A percentile compares a stretch with the other conserved stretches of the same genome.
Evolutionary conservation across 805 yeast species (phyloP).

Genomic region (Wickerhamiella hasegawae): DNA sequence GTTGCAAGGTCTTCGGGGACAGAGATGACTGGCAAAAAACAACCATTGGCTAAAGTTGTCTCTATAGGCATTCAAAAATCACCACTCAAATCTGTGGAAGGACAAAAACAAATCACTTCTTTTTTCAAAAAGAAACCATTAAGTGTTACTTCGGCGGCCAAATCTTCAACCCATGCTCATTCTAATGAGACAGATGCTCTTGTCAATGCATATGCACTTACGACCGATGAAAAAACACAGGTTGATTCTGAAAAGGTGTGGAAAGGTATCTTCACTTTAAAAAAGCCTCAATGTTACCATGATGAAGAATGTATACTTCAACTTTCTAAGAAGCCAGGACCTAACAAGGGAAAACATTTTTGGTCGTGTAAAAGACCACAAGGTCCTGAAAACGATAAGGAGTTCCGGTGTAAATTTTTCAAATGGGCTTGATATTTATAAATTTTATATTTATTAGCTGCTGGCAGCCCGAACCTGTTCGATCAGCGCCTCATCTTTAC

Average conservation of each 20-base stretch:
- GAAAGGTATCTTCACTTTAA: conserved; percentile 13
- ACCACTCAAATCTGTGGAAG: too few species aligned
- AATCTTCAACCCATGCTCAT: too few species aligned
- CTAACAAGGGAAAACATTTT: conserved; percentile 24
- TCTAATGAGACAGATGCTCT: too few species aligned
- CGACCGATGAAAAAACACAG: too few species aligned
- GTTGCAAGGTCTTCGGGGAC: too few species aligned
- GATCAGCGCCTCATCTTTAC: neutral
- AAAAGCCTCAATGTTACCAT: conserved; percentile 18
- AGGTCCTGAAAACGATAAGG: conserved; percentile 12
- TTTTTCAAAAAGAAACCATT: too few species aligned
- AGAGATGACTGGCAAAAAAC: too few species aligned
- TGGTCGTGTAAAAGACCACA: conserved; percentile 24
- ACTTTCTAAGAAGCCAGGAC: conserved; percentile 20
- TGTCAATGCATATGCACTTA: too few species aligned
- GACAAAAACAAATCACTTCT: too few species aligned
- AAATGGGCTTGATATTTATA: conserved; percentile 17
- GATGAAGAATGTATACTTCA: conserved; percentile 21
- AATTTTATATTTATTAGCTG: neutral
- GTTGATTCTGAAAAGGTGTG: conserved; percentile 5
- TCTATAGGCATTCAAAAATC: too few species aligned
- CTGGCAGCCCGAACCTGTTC: neutral
- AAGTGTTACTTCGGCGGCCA: too few species aligned
- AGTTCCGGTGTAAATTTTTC: conserved; percentile 21
- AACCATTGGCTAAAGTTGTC: too few species aligned